Evolutionary conservation across 805 yeast species (phyloP), one percentile per base, ranked within the genome.

Genomic region (Metschnikowia reukaufii): DNA sequence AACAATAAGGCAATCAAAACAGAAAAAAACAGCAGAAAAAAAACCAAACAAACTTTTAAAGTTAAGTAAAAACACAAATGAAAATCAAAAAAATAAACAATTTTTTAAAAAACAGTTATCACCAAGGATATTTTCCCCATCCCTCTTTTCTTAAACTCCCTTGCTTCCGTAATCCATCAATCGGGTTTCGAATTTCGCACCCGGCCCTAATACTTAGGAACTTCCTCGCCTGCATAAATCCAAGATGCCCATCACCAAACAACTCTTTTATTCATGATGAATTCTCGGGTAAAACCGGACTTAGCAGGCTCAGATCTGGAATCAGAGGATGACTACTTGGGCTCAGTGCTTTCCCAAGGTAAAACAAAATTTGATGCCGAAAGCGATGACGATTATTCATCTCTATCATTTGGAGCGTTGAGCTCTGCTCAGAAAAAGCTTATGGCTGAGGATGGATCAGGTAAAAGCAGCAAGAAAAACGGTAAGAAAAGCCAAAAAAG

Each of bases 351-450:
- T 23, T 16, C 36, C 6, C 44, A 45, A 15, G 36, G 30, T 8
- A 50, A 33, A 27, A 32, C 31, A 8, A 36, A 31, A 12, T 47
- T 33, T 7, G 40, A 49, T 6, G 31, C 34, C n/a, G 63, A 56
- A 8, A 59, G 64, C 5, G 60, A 63, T 43, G 83, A 74, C 50
- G 86, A 78, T 44, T 50, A 79, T 47, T 67, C 70, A 8, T 71
- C 77, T 4, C 53, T 83, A n/a, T 82, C 88, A 6, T 83, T 84
- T 68, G 88, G 84, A 1, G 77, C 86, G 4, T 64, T 84, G 49
- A 80, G 78, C 57, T 64, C 74, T 6, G 88, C 88, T 3, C 86
- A 83, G 56, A 73, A 67, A 40, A 70, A 78, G 55, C 60, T 78
- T 36, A 66, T 66, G 36, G 52, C 41, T 12, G 50, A 56, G 38